phyloP scores from a whole-genome alignment of 441 rosid genomes.

The Rhodomyrtus psidioides region DNA sequence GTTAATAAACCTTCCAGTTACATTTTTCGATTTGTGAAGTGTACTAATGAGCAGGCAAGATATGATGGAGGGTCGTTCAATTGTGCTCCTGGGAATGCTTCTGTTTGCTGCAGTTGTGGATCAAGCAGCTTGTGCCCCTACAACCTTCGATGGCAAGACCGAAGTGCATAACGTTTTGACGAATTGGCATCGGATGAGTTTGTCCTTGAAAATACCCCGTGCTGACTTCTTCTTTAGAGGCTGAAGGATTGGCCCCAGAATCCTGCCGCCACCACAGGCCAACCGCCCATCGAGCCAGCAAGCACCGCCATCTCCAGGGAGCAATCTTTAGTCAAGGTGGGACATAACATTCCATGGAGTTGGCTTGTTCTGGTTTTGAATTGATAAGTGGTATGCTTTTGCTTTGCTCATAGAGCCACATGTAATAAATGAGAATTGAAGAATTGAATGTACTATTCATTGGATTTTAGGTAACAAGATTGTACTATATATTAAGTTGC shows the following conservation, averaged over 20 bases:
- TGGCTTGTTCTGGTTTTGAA: background rate
- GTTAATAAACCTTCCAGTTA: too few species aligned
- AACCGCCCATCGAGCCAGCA: rapidly evolving
- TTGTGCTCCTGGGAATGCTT: background rate
- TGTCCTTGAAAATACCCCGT: rapidly evolving
- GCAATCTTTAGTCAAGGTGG: background rate
- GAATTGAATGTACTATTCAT: background rate
- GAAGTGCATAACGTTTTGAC: too few species aligned
- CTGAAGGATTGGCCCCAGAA: background rate
- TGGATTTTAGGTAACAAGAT: too few species aligned
- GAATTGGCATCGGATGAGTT: rapidly evolving
- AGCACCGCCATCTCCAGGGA: background rate
- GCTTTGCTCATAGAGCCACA: background rate
- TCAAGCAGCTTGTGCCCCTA: background rate
- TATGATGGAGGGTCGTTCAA: background rate
- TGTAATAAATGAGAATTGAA: background rate
- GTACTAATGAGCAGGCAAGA: background rate
- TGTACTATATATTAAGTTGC: too few species aligned
- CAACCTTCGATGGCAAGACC: background rate
- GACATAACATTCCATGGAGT: background rate
- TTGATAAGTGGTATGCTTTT: background rate
- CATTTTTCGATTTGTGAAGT: background rate
- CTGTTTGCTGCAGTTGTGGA: background rate
- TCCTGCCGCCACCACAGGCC: background rate
- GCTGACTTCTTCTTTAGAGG: background rate